phyloP scores from a whole-genome alignment of 2,329 filamentous ascomycete species.

The Neonectria punicea region DNA sequence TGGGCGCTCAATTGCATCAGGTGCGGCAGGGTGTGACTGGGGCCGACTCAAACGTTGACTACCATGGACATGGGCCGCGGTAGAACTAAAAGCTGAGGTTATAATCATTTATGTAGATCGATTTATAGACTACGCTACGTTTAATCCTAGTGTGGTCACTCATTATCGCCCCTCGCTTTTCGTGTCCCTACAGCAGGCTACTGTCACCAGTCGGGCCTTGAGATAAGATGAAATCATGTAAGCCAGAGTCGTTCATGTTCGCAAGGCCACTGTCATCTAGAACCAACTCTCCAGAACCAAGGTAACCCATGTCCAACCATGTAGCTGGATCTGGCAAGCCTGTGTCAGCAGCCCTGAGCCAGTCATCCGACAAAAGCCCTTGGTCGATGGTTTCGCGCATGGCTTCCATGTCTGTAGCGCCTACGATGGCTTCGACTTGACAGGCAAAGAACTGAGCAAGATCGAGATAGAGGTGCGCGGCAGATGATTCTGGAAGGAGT shows the following conservation, averaged over 20 bases:
- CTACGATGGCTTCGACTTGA: neutral
- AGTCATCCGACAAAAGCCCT: neutral
- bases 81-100: no score
- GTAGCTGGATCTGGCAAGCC: neutral
- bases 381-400: neutral
- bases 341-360: neutral
- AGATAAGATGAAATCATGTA: neutral
- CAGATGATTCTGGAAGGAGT: slow-evolving; percentile 3
- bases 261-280: neutral
- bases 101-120: no score
- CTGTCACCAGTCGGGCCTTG: neutral
- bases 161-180: neutral
- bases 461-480: slow-evolving; percentile 8
- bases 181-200: neutral
- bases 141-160: neutral
- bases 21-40: neutral
- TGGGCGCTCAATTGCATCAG: neutral
- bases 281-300: neutral
- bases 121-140: neutral
- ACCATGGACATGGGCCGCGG: no score
- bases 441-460: slow-evolving; percentile 9
- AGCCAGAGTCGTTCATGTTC: neutral
- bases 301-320: neutral
- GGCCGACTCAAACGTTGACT: no score
- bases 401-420: neutral